Conservation (phyloP, 176 grass and related monocot species). For the Rhipidocladum racemiflorum region DNA sequence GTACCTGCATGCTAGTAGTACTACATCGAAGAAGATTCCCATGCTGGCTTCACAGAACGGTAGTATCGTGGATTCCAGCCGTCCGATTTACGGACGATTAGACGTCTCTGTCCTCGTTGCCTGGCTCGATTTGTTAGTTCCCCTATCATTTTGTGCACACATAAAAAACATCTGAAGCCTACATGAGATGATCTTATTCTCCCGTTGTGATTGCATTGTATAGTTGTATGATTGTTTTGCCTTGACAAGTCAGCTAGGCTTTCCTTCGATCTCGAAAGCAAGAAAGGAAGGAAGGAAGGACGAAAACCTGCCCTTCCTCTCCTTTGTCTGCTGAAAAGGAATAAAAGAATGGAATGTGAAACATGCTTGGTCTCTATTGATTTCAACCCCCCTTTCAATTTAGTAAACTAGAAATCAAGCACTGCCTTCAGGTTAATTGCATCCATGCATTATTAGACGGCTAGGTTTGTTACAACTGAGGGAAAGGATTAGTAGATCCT, state of each 20-base stretch:
- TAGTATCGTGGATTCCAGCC: background rate
- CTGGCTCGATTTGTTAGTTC: background rate
- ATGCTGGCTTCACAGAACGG: background rate
- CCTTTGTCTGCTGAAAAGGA: background rate
- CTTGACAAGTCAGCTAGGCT: background rate
- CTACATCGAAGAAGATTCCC: background rate
- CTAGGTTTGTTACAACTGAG: background rate
- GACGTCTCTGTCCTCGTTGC: background rate
- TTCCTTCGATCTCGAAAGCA: background rate
- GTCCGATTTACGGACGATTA: background rate
- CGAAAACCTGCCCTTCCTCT: slow-evolving; percentile 1
- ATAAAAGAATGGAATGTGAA: slow-evolving; percentile 7
- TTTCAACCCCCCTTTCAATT: background rate
- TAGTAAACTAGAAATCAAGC: slow-evolving; percentile 14
- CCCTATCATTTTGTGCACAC: background rate
- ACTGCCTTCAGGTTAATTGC: background rate
- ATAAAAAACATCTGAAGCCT: background rate
- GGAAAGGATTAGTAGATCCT: slow-evolving; percentile 20
- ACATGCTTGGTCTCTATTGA: background rate
- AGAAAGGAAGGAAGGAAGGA: no score
- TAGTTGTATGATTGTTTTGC: slow-evolving; percentile 11
- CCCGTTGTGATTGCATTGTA: background rate
- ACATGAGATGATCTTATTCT: background rate
- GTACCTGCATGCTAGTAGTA: no score
- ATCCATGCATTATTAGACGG: slow-evolving; percentile 20